Conservation (phyloP, 1,139 yeast species). For the Magnusiomyces starmeri region DNA sequence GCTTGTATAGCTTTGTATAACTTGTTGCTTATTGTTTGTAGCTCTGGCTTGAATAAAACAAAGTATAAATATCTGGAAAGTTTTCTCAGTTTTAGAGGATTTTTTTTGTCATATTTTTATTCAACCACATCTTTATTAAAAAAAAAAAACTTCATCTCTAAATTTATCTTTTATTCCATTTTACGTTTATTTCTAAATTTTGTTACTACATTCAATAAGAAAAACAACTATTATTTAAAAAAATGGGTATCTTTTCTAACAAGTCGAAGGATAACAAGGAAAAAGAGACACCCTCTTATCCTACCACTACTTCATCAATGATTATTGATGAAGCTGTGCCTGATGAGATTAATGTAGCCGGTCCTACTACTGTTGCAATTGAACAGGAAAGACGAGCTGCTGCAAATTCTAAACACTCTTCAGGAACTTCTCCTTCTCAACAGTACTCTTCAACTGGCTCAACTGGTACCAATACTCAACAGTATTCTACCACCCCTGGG, state of each 20-base stretch:
- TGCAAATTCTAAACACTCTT: slow-evolving; percentile 3
- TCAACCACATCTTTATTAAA: background rate
- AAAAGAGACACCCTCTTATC: background rate
- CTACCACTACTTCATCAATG: slow-evolving; percentile 7
- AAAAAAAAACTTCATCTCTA: background rate
- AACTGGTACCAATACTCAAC: background rate
- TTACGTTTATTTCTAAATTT: background rate
- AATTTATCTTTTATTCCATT: background rate
- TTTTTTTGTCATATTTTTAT: too few species aligned
- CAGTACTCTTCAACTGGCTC: background rate
- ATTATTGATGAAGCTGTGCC: slow-evolving; percentile 15
- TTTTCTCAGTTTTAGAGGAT: too few species aligned
- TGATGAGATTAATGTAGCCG: slow-evolving; percentile 6
- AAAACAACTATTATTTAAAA: background rate
- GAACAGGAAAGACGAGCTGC: slow-evolving; percentile 6
- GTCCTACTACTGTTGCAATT: slow-evolving; percentile 13
- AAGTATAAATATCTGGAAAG: too few species aligned
- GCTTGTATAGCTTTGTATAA: too few species aligned
- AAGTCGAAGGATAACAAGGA: too few species aligned
- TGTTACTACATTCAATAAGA: too few species aligned
- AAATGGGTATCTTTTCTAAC: background rate
- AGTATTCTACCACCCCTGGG: slow-evolving; percentile 2
- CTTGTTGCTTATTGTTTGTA: too few species aligned
- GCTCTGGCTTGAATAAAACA: too few species aligned
- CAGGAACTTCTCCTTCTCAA: background rate